Evolutionary conservation across 129 eudicot genomes (phyloP).

Genomic region (Calendula officinalis): DNA sequence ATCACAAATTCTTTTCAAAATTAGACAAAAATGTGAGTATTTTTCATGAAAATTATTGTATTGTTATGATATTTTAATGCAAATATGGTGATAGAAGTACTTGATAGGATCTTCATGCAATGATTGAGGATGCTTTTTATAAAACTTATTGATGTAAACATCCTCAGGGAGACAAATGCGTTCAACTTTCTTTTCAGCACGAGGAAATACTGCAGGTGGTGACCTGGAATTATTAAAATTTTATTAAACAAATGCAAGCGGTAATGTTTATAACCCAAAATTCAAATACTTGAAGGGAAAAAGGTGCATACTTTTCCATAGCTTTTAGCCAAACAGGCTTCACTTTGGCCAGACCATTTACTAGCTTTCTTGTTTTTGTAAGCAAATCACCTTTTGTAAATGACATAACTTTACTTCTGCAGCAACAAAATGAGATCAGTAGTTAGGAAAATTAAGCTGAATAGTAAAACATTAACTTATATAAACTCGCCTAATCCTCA

Average conservation of each 20-base stretch:
- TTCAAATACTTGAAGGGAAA: not conserved
- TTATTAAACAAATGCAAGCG: not conserved
- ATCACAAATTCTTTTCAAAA: slow-evolving; percentile 46
- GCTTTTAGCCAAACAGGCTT: slow-evolving; percentile 92
- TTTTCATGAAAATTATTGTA: slow-evolving; percentile 11
- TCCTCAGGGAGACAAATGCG: slow-evolving; percentile 75
- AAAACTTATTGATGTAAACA: slow-evolving; percentile 63
- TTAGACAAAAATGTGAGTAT: slow-evolving; percentile 10
- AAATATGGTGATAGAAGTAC: slow-evolving; percentile 38
- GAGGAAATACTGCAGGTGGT: slow-evolving; percentile 81
- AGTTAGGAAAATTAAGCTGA: not conserved
- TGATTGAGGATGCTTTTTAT: slow-evolving; percentile 66
- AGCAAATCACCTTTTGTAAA: slow-evolving; percentile 87
- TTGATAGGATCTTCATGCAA: slow-evolving; percentile 78
- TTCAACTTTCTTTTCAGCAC: slow-evolving; percentile 59
- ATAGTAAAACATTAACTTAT: not conserved
- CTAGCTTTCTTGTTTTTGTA: slow-evolving; percentile 73
- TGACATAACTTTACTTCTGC: slow-evolving; percentile 53
- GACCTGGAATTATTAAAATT: slow-evolving; percentile 36
- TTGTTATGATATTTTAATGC: slow-evolving; percentile 1
- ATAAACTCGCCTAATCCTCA: not conserved
- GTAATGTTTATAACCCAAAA: not conserved
- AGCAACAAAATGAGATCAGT: not conserved
- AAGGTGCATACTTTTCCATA: slow-evolving; percentile 67
- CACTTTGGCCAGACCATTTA: slow-evolving; percentile 76